Conservation (phyloP, 441 rosid genomes). For the Gossypium gossypioides region DNA sequence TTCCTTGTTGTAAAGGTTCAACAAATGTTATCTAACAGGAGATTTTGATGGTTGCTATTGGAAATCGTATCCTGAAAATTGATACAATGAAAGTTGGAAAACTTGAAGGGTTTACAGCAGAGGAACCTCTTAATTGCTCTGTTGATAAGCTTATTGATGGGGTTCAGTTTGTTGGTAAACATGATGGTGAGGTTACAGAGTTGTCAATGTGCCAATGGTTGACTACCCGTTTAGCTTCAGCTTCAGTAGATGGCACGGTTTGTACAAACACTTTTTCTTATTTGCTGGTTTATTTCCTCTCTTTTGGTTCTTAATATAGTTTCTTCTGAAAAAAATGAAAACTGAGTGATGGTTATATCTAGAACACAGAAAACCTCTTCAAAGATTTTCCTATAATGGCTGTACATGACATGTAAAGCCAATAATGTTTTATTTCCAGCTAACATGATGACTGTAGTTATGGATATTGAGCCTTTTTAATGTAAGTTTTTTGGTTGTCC, state of each 20-base stretch:
- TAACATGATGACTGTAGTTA: background rate
- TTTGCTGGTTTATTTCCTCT: background rate
- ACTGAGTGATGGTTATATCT: background rate
- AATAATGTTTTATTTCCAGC: background rate
- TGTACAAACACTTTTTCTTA: background rate
- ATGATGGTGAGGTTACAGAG: slow-evolving; percentile 37
- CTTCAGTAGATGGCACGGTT: slow-evolving; percentile 45
- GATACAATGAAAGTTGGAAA: slow-evolving; percentile 39
- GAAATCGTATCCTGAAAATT: slow-evolving; percentile 36
- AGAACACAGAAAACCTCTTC: background rate
- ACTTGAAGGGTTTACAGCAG: slow-evolving; percentile 30
- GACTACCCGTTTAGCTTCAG: slow-evolving; percentile 47
- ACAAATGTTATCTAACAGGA: slow-evolving; percentile 24
- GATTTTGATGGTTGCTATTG: slow-evolving; percentile 41
- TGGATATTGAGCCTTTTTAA: background rate
- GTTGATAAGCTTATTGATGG: slow-evolving; percentile 41
- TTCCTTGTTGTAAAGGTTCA: background rate
- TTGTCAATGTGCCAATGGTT: slow-evolving; percentile 54
- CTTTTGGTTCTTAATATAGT: background rate
- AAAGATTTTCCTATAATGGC: background rate
- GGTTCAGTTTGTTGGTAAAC: slow-evolving; percentile 41
- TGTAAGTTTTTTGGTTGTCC: background rate
- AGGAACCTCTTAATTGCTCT: slow-evolving; percentile 38
- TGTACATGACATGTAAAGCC: background rate
- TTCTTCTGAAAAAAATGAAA: background rate